Percentiles rank a stretch among this genome's conserved stretches.
Conservation (phyloP, 257 asterid species). For the Henckelia pumila region DNA sequence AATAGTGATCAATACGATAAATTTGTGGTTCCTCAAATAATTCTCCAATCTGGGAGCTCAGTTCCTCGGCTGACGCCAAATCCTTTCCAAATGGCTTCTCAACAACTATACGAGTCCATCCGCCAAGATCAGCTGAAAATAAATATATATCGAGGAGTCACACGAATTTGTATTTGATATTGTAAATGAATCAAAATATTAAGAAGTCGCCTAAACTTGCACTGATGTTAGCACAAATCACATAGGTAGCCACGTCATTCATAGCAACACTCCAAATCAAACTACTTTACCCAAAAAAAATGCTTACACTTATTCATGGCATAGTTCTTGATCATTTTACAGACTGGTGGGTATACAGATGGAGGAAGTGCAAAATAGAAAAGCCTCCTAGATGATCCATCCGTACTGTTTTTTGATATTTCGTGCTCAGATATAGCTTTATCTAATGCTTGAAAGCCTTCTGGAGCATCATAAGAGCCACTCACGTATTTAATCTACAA, state of each 20-base stretch:
- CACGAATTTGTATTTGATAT: not conserved
- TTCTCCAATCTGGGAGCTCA: slow-evolving; percentile 92
- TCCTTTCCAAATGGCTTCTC: slow-evolving; percentile 99
- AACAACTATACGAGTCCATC: slow-evolving; percentile 97
- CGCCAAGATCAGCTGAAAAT: slow-evolving; percentile 84
- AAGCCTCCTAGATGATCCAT: slow-evolving; percentile 88
- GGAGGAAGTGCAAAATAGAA: slow-evolving; percentile 99
- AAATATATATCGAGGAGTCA: slow-evolving; percentile 20
- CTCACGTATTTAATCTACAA: slow-evolving; percentile 85
- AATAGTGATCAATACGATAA: slow-evolving; percentile 93
- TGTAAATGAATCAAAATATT: not conserved
- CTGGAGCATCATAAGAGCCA: slow-evolving; percentile 85
- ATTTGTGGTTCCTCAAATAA: slow-evolving; percentile 90
- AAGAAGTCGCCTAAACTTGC: not conserved
- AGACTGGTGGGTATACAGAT: slow-evolving; percentile 94
- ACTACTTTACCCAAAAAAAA: slow-evolving; percentile 12
- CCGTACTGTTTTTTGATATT: slow-evolving; percentile 52
- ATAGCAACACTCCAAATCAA: not conserved
- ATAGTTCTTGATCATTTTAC: slow-evolving; percentile 79
- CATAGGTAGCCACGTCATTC: not conserved
- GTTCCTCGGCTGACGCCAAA: slow-evolving; percentile 89
- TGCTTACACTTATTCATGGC: slow-evolving; percentile 73
- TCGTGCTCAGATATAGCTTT: slow-evolving; percentile 88
- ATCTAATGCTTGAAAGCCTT: slow-evolving; percentile 81
- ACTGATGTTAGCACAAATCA: not conserved